Percentiles rank a stretch among this genome's conserved stretches.
phyloP scores from a whole-genome alignment of 306 rosid species.

The Senna siamea region DNA sequence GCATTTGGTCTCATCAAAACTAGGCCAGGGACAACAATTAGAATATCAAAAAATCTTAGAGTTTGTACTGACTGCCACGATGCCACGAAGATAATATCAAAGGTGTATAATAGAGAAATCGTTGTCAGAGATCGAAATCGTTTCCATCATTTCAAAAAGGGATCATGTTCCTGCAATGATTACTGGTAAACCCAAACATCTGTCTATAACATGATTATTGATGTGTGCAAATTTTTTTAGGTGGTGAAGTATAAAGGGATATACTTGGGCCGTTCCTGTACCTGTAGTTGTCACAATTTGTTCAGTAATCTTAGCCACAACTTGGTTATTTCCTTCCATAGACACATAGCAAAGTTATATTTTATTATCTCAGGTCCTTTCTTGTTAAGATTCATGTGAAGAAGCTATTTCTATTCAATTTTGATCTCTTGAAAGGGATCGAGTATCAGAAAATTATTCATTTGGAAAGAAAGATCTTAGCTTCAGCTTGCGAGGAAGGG shows the following conservation, averaged over 20 bases:
- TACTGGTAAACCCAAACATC: slow-evolving; percentile 47
- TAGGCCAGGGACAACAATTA: slow-evolving; percentile 50
- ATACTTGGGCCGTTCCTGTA: too few relatives aligned
- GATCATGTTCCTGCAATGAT: slow-evolving; percentile 71
- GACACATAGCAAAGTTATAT: background rate
- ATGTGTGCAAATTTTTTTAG: background rate
- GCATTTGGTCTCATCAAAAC: slow-evolving; percentile 64
- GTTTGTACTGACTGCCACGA: slow-evolving; percentile 67
- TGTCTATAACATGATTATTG: background rate
- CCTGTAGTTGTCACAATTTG: too few relatives aligned
- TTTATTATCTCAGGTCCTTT: background rate
- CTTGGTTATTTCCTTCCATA: background rate
- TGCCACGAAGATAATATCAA: slow-evolving; percentile 61
- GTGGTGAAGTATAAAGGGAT: background rate
- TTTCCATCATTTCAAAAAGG: slow-evolving; percentile 66
- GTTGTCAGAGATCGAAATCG: slow-evolving; percentile 62
- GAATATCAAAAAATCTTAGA: slow-evolving; percentile 62
- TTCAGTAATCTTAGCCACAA: too few relatives aligned
- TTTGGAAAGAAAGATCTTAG: background rate
- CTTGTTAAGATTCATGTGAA: background rate
- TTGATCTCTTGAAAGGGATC: background rate
- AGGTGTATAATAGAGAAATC: slow-evolving; percentile 56
- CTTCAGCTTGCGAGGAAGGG: background rate
- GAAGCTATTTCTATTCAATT: background rate
- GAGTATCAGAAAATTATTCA: background rate